These are phyloP conservation scores for Candida maris DNA, from an alignment of 805 yeast species.

Conservation along the genomic window DNA sequence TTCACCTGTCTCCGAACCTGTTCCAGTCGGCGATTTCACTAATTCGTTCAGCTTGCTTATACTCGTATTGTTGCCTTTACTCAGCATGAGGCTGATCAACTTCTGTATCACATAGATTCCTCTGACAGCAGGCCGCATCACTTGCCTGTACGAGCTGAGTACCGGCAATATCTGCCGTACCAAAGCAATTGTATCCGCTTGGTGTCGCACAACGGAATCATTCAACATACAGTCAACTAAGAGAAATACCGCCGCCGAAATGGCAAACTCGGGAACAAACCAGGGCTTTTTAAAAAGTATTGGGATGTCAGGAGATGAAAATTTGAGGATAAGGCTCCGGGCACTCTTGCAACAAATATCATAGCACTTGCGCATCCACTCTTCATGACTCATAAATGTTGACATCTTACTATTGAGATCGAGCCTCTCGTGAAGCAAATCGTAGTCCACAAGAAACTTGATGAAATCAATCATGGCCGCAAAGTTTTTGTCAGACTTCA, in stretches of 20 bases:
- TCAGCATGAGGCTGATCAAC: slow-evolving; percentile 18
- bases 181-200: slow-evolving; percentile 12
- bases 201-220: slow-evolving; percentile 16
- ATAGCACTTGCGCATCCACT: slow-evolving; percentile 24
- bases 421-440: slow-evolving; percentile 22
- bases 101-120: slow-evolving; percentile 28
- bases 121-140: slow-evolving; percentile 29
- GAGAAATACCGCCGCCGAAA: slow-evolving; percentile 27
- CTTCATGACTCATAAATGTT: slow-evolving; percentile 20
- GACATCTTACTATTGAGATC: slow-evolving; percentile 31
- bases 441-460: slow-evolving; percentile 15
- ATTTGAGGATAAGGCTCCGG: slow-evolving; percentile 13
- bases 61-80: slow-evolving; percentile 10
- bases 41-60: slow-evolving; percentile 10
- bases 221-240: slow-evolving; percentile 28
- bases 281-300: slow-evolving; percentile 21
- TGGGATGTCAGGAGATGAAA: slow-evolving; percentile 15
- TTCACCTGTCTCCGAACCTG: background rate
- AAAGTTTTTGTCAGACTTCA: slow-evolving; percentile 11
- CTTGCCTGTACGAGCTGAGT: slow-evolving; percentile 21
- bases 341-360: slow-evolving; percentile 23
- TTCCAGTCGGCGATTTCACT: slow-evolving; percentile 4
- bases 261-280: slow-evolving; percentile 22
- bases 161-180: slow-evolving; percentile 19
- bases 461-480: slow-evolving; percentile 14